Base-by-base conservation (phyloP, 2,329 filamentous ascomycete species). In the Curvularia sp. region DNA sequence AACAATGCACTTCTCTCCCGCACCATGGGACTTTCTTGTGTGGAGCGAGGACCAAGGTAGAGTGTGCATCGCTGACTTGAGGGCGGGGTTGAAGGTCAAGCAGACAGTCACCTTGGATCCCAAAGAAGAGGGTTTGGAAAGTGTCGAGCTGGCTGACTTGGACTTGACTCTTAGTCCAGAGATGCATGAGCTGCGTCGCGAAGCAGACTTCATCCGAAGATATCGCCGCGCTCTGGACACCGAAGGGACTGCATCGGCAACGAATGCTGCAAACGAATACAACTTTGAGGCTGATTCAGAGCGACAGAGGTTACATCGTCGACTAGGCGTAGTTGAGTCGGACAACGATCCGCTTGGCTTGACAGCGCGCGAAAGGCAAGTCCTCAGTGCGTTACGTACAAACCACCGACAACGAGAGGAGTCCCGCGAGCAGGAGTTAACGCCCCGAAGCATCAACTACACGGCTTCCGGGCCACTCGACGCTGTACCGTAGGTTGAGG, bases 31-130 rank as follows among this genome's bases (percentile, higher is more conserved):
- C 73, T 85, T 99, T 18, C 81, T 99, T 41, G 90, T 96, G 6
- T 98, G 95, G 93, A 91, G 93, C 8, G 95, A 99, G 77, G 91
- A 97, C 69, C 89, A 91, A 62, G 90, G 89, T 3, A 84, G 88
- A 55, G 82, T 93, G 15, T 91, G 90, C 38, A 82, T 94, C 39
- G 89, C 89, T 5, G 91, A 95, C 75, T 79, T 91, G 49, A 85
- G 91, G 30, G 85, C 82, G 65, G 86, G 88, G 22, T 88, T 92
- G 61, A 81, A 84, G 47, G 83, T 86, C 51, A 86, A 88, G 46
- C 91, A 95, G 72, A 84, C 90, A 31, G 81, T 95, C 30, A 80
- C 85, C 28, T 81, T 94, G 42, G 85, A 88, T 64, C 81, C 82
- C 13, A 82, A 86, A 52, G 79, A 80, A 30, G 82, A 84, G 26